Evolutionary conservation across 202 grass and related monocot species (phyloP).

Genomic region (Sporobolus alterniflorus): DNA sequence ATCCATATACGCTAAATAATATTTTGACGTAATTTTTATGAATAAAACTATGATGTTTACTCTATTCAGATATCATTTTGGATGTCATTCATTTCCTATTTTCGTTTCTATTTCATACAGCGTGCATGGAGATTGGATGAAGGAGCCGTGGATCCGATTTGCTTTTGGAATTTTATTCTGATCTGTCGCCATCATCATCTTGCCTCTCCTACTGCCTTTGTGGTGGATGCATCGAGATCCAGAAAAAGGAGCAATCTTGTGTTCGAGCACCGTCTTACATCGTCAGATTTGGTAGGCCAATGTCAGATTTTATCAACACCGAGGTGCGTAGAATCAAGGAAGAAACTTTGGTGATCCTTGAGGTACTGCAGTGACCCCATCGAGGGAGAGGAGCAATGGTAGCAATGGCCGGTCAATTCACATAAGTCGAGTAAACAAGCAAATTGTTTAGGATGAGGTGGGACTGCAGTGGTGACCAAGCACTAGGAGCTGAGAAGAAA

Average conservation of each 20-base stretch:
- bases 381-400: conserved; percentile 23
- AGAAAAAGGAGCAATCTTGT: background rate
- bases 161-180: background rate
- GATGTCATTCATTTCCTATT: too few relatives aligned
- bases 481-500: too few relatives aligned
- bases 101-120: too few relatives aligned
- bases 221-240: conserved; percentile 26
- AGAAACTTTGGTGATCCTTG: background rate
- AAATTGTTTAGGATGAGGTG: conserved; percentile 29
- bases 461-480: background rate
- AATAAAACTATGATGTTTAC: too few relatives aligned
- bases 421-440: background rate
- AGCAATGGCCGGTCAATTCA: conserved; percentile 20
- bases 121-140: background rate
- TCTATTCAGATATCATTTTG: too few relatives aligned
- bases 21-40: too few relatives aligned
- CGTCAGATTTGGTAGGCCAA: background rate
- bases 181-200: background rate
- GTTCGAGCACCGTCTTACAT: background rate
- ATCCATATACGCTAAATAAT: too few relatives aligned
- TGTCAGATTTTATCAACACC: background rate
- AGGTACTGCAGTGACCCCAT: background rate
- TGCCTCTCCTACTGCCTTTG: background rate
- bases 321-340: background rate
- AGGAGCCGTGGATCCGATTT: background rate